Evolutionary conservation across 2,329 filamentous ascomycete genomes (phyloP).

Genomic region (Endothia cerciana): DNA sequence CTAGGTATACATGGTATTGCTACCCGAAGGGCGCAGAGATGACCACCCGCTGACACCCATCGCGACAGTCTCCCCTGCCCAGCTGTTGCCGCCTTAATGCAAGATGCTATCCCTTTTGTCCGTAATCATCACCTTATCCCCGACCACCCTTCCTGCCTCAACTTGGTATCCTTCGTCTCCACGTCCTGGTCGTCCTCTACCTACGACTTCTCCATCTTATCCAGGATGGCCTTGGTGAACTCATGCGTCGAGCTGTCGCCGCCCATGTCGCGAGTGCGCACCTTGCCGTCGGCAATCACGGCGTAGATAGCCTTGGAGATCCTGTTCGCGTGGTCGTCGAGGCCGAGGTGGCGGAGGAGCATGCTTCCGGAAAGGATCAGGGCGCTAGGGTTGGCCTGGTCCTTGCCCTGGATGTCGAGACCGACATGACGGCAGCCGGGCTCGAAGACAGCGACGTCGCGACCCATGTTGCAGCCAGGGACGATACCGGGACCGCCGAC

Average conservation of each 20-base stretch:
- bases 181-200: neutral
- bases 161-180: neutral
- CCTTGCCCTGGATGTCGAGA: conserved; percentile 99
- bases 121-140: neutral
- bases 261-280: conserved; percentile 94
- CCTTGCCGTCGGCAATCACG: conserved; percentile 85
- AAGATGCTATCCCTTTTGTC: neutral
- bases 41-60: conserved; percentile 24
- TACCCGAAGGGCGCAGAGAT: conserved; percentile 26
- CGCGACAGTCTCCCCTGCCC: conserved; percentile 22
- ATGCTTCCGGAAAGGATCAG: conserved; percentile 94
- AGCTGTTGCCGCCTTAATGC: conserved; percentile 4
- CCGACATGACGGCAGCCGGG: conserved; percentile 98
- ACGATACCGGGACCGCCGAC: conserved; percentile 97
- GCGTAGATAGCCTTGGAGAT: conserved; percentile 84
- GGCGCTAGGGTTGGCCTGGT: conserved; percentile 97
- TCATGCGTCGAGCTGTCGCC: conserved; percentile 87
- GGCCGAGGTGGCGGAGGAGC: conserved; percentile 94
- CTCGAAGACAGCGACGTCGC: conserved; percentile 97
- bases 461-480: conserved; percentile 99
- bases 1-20: conserved; percentile 30
- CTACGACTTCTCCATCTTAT: conserved; percentile 86
- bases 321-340: conserved; percentile 97
- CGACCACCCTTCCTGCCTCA: neutral
- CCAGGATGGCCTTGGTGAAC: conserved; percentile 91